Evolutionary conservation across 2,329 filamentous ascomycete species (phyloP), one percentile per base, ranked within the genome.

Genomic region (Xylariaceae sp.): DNA sequence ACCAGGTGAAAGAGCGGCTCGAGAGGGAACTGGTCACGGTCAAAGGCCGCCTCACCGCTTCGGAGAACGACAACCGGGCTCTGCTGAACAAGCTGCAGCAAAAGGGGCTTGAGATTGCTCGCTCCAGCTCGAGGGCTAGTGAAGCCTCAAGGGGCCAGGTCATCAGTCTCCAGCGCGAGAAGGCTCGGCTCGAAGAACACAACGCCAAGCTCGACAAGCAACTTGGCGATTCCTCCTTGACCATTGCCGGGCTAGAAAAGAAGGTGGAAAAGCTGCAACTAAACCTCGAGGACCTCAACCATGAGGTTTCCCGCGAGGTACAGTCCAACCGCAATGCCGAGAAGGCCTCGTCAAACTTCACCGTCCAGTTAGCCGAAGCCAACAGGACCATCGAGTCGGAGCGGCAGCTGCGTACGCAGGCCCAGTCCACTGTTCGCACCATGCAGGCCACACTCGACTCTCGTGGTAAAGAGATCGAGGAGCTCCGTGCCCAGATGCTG

Each of bases 61-160:
- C 90, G 0, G 90, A 98, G 57, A 95, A 96, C 49, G 90, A 96
- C 61, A 96, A 96, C 51, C 81, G 87, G 32, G 82, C 88, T 5
- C 67, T 98, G n/a, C 72, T 96, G 45, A 96, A 95, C 64, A 96
- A 96, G 60, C 72, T 98, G 13, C 90, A 96, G 52, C 90, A 96
- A 52, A 96, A 96, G 66, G 92, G 93, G 19, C 72, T 98, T 5
- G 90, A 98, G 54, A 93, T 98, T 57, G 90, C 90, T 25, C 77
- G 92, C 29, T 92, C 90, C 1, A 86, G 77, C 39, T 94, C 89
- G 5, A 81, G 82, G 38, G 90, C 84, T 19, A 88, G 76, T 40
- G 90, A 96, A 47, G 84, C 79, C 19, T 85, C 88, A 29, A 80
- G 89, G 23, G 72, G 80, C 3, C 83, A 92, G 45, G 68, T 95